phyloP scores from a whole-genome alignment of 495 filamentous ascomycete species.

The Halenospora varia region DNA sequence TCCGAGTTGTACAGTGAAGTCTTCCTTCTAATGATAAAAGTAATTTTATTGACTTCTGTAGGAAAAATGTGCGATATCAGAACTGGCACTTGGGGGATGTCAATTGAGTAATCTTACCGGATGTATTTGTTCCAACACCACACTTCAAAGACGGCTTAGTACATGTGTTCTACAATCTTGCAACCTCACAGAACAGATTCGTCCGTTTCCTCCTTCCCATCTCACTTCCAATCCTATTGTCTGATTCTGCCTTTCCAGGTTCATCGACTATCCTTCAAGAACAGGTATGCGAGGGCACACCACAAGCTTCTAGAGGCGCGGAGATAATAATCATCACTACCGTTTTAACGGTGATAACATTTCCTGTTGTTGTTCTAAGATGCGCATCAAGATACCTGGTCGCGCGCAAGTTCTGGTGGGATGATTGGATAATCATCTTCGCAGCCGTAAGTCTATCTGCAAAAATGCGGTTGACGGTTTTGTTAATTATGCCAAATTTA shows the following conservation, averaged over 20 bases:
- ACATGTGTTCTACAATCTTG: neutral
- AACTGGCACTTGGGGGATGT: neutral
- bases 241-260: neutral
- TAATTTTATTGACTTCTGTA: neutral
- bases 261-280: constrained; percentile 5
- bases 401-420: constrained; percentile 8
- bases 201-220: neutral
- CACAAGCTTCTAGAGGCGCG: constrained; percentile 4
- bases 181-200: constrained; percentile 5
- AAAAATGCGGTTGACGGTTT: neutral
- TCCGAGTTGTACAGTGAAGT: constrained; percentile 1
- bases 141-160: neutral
- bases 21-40: neutral
- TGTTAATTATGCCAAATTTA: neutral
- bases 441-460: constrained; percentile 1
- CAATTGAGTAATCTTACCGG: neutral
- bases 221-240: neutral
- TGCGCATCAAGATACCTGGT: constrained; percentile 6
- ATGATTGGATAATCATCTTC: constrained; percentile 6
- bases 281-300: constrained; percentile 6
- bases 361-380: constrained; percentile 3
- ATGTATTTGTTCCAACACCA: constrained; percentile 1
- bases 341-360: constrained; percentile 6
- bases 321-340: constrained; percentile 7
- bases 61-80: neutral